Base-by-base conservation (phyloP, 2,329 filamentous ascomycete species). In the Colletotrichum sp. region DNA sequence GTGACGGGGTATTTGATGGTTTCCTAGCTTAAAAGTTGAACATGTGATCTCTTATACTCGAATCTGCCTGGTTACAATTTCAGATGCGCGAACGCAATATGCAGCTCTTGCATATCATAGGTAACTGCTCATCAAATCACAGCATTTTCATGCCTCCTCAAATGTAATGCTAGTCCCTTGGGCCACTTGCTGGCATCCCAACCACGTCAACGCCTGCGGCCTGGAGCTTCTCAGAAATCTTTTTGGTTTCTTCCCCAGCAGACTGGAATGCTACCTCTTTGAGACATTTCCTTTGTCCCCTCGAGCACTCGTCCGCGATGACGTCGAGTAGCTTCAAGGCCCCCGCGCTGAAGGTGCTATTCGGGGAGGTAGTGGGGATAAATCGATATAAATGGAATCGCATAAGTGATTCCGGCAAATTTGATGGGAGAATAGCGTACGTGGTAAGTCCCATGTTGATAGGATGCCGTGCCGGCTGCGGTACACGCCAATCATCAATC, bases 51-150 rank as follows among this genome's bases (percentile, higher is more conserved):
- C 44, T 52, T 52, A 0, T 13, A 22, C n/a, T 52, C n/a, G 3
- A 7, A 52, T 52, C 6, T 52, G 44, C n/a, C 8, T 3, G 0
- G 12, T 52, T 52, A 4, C 10, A 2, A 13, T 8, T 10, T n/a
- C 39, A n/a, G 18, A 22, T 13, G 2, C 44, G 1, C n/a, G n/a
- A 22, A 52, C n/a, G 3, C 1, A 52, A 1, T 2, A 5, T 22
- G n/a, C 4, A 22, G 44, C n/a, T 13, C 44, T 22, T 48, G 10
- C 44, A 22, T 6, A 48, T 48, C 44, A 48, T 9, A 22, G 10
- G 44, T 13, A 22, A 48, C n/a, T 22, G 9, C 44, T 22, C 44
- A 52, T 52, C n/a, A 52, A 0, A 52, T 22, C n/a, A 52, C 44
- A 52, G 44, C 44, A 13, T 22, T 22, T 22, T 8, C n/a, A 22